Evolutionary conservation across 78 protist species (phyloP), one percentile per base, ranked within the genome.

Genomic region (Dictyostelium capitatum): DNA sequence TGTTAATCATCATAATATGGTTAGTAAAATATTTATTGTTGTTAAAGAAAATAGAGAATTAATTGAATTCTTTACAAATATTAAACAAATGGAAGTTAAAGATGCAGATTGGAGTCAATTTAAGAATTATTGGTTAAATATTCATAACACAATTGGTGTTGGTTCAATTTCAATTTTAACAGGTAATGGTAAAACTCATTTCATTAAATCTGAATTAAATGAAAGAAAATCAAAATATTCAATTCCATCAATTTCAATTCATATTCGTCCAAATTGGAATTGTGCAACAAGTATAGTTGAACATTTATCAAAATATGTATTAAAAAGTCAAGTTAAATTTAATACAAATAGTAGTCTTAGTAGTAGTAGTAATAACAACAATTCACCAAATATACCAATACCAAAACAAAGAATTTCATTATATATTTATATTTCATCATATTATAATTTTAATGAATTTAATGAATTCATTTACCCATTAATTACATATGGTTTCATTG

Each of bases 391-490:
- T 19, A 17, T 19, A 53, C 25, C 17, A 56, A 9, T 19, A 56
- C 64, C 17, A 56, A 30, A 62, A 62, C 32, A 67, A 67, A 67
- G 75, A 32, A 47, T 67, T 32, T 67, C 75, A 32, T 32, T 67
- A 5, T 67, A 67, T 32, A 12, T 67, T 37, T 67, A 28, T 15
- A 67, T 67, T 67, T 67, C 75, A 67, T 30, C 47, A 14, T 67
- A 32, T 32, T 67, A 67, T 32, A 47, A 67, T 32, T 67, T 28
- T 67, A 67, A 17, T 67, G 14, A 50, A 6, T 83, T 83, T 62
- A 83, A 72, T n/a, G 48, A 51, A 10, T 72, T 72, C 43, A 72
- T 83, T 46, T 83, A 83, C 12, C 91, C 91, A 83, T 54, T 83
- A 41, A 59, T 83, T 12, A 83, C 91, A 1, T 65, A 56, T 72